Evolutionary conservation across 2,329 filamentous ascomycete species (phyloP), one percentile per base, ranked within the genome.

Genomic region (Endothia cerciana): DNA sequence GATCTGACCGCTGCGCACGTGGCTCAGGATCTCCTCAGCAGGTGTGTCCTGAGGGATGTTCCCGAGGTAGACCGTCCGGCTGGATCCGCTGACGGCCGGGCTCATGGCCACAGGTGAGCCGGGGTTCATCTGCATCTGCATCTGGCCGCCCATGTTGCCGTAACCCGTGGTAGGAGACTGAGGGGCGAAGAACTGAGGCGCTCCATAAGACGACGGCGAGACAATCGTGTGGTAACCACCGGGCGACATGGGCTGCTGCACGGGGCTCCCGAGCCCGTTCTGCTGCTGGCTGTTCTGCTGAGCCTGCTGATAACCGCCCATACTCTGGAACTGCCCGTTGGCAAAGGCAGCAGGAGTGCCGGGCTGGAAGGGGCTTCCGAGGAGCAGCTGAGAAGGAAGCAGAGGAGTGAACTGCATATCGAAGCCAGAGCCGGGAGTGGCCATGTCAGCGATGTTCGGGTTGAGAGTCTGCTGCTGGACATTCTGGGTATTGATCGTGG

Each of bases 391-490:
- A 41, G 94, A 98, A 43, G 95, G 95, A 45, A 99, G 87, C 71
- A 99, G 86, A 70, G 95, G 94, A 13, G 95, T 97, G 79, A 97
- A 98, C 80, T 98, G 95, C 94, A 98, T 97, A 75, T 98, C 95
- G 75, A 93, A 97, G 53, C 87, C 93, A 62, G 93, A 94, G 53
- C 91, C 93, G 19, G 95, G 94, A 30, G 91, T 94, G 71, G 91
- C 85, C 87, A 97, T 88, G 70, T 97, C 93, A 73, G 85, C 86
- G 67, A 80, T 82, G 76, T 84, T 87, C 73, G 86, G 84, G 63
- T 74, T 70, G 25, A 66, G 47, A 25, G 53, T 68, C 68, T 77
- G 78, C 65, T 77, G 83, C 71, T 73, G 77, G 77, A 91, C 85
- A 69, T 87, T 82, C 74, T 91, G 89, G 28, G 95, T 97, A 79